Conservation (phyloP, 768 basidiomycete species). For the Leccinum subgranulosum region DNA sequence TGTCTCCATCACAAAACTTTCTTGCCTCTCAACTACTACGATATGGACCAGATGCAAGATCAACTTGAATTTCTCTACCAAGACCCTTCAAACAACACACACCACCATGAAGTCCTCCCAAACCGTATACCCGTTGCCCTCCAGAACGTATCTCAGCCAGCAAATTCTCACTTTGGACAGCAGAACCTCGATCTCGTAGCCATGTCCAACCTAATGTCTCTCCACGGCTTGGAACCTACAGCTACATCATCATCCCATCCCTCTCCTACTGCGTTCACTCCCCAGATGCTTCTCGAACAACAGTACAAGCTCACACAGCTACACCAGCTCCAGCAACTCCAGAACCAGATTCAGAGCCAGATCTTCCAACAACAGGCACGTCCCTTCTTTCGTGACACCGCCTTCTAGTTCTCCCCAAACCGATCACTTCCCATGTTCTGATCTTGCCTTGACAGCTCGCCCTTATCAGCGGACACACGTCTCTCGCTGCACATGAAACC, state of each 20-base stretch:
- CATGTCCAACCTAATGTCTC: slow-evolving; percentile 47
- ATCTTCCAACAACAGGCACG: slow-evolving; percentile 88
- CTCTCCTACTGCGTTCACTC: slow-evolving; percentile 29
- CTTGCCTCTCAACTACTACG: too few species aligned
- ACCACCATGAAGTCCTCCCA: neutral
- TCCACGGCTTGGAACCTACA: slow-evolving; percentile 40
- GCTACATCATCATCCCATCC: slow-evolving; percentile 4
- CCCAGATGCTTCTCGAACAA: slow-evolving; percentile 63
- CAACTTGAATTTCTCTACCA: slow-evolving; percentile 34
- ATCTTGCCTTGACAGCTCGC: slow-evolving; percentile 49
- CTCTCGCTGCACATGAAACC: slow-evolving; percentile 35
- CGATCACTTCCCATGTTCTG: slow-evolving; percentile 10
- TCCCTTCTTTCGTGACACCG: slow-evolving; percentile 3
- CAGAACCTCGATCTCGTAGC: slow-evolving; percentile 46
- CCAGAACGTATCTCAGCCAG: slow-evolving; percentile 8
- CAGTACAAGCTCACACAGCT: slow-evolving; percentile 77
- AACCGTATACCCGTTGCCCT: slow-evolving; percentile 8
- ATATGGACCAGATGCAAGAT: slow-evolving; percentile 30
- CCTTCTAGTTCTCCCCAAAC: neutral
- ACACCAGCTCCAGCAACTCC: slow-evolving; percentile 73
- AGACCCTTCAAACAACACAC: slow-evolving; percentile 23
- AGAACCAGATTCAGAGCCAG: slow-evolving; percentile 83
- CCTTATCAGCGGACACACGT: slow-evolving; percentile 51
- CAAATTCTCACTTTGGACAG: slow-evolving; percentile 16
- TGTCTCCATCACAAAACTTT: neutral